Evolutionary conservation across 768 basidiomycete species (phyloP), one percentile per base, ranked within the genome.

Genomic region (Atractiella rhizophila): DNA sequence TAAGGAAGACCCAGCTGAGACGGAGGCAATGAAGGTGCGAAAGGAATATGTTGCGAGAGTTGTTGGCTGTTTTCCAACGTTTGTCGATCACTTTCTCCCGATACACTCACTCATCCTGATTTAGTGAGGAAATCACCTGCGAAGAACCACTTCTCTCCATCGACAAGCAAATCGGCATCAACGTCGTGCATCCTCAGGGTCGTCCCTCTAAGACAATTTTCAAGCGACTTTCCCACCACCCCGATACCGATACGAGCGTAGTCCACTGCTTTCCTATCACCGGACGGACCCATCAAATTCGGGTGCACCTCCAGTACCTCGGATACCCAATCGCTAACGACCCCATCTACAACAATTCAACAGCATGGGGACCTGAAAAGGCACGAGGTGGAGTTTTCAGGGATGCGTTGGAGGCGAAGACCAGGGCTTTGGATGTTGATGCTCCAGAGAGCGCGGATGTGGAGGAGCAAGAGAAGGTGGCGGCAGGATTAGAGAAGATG

Each of bases 241-340:
- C 61, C 19, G 66, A 65, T 43, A 75, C 79, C 2, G 62, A 88
- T 54, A 80, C 75, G 44, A 86, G 78, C 51, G 76, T 96, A 6
- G 67, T 98, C 6, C 72, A 68, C 43, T 98, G 88, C 59, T 70
- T 68, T 52, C 88, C 88, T 3, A 61, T 77, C 43, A 98, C 91
- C 5, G 88, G 88, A 35, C 68, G 88, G 48, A 91, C 91, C 0
- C 91, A 98, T 60, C 91, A 98, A 59, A 79, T 96, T 43, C 70
- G 91, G 37, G 88, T 98, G 3, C 91, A 98, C 55, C 68, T 98
- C 3, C 91, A 96, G 59, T 94, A 68, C 58, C 69, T 98, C 42
- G 91, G 88, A 1, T 64, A 79, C 54, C 76, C 91, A 0, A 83
- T 98, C 47, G 79, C 81, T 10, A 96, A 98, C 55, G 91, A 96